Evolutionary conservation across 2,329 filamentous ascomycete genomes (phyloP).

Genomic region (Fusarium nodosum): DNA sequence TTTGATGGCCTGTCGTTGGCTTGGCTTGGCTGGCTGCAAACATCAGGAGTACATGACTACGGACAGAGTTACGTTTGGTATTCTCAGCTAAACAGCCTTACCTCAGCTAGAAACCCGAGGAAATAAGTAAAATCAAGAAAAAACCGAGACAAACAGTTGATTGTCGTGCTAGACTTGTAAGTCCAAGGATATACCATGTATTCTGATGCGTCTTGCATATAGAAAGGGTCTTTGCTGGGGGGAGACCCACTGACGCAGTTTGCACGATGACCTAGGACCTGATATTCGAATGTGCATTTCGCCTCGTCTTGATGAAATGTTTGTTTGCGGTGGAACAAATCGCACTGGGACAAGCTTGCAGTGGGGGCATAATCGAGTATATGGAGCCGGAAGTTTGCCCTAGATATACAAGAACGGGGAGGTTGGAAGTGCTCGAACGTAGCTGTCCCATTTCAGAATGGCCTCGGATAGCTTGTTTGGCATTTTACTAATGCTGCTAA

Average conservation of each 20-base stretch:
- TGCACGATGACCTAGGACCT: not conserved
- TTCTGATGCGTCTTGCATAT: constrained; percentile 40
- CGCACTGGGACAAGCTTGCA: constrained; percentile 5
- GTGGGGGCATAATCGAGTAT: constrained; percentile 1
- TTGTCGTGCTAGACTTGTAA: constrained; percentile 3
- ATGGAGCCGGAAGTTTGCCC: constrained; percentile 7
- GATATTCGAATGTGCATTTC: not conserved
- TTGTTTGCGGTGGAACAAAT: constrained; percentile 7
- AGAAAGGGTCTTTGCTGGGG: constrained; percentile 8
- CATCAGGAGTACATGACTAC: not conserved
- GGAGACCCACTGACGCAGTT: constrained; percentile 13
- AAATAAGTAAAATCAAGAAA: not conserved
- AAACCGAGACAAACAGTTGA: constrained; percentile 6
- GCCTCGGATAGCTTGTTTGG: not conserved
- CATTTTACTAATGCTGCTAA: not conserved
- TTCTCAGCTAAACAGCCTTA: constrained; percentile 12
- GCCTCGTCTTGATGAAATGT: not conserved
- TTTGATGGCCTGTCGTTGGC: not conserved
- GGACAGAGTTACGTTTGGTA: constrained; percentile 4
- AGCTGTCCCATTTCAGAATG: not conserved
- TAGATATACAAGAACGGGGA: constrained; percentile 12
- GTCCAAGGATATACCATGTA: constrained; percentile 31
- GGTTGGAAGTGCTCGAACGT: constrained; percentile 15
- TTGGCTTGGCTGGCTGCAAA: constrained; percentile 8
- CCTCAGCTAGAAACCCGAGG: constrained; percentile 13